Base-by-base conservation (phyloP, 1,284 basidiomycete species). In the Abortiporus biennis region DNA sequence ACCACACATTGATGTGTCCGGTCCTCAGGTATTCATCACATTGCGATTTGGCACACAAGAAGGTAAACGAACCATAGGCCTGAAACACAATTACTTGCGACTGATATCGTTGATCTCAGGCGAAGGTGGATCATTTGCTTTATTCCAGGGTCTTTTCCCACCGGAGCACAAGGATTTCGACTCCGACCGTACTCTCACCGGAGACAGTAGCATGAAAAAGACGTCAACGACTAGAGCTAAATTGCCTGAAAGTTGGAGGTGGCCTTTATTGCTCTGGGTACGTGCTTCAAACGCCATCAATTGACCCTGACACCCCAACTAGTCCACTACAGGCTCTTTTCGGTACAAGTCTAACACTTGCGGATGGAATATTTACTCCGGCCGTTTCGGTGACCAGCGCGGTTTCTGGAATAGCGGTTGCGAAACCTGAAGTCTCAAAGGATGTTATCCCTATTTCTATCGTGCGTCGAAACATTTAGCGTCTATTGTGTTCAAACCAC, bases 341-440 rank as follows among this genome's bases (percentile, higher is more conserved):
- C 44, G 69, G 67, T 4, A 70, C 68, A 15, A 72, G 73, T 19
- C 59, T 82, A 33, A 80, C 79, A 0, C 69, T 84, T 61, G 72
- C 78, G 0, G 79, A 82, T 47, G 79, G 80, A 29, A 60, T 79
- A 16, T 68, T 78, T 29, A 79, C 78, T 1, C 79, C 80, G 11
- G 80, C 82, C 3, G 80, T 85, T 2, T 82, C 78, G 0, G 76
- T 86, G 13, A 78, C 78, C 0, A 77, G 73, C 41, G 81, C 81
- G 3, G 79, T 85, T 1, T 72, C 66, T 13, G 83, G 82, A 13
- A 78, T 85, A 42, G 76, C 69, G 1, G 72, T 84, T 13, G 78
- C 77, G 3, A 72, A 74, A 44, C 67, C 73, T 0, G 63, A 62
- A 1, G 67, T 82, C 8, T 45, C 52, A 2, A 51, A 59, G 9